Percentiles rank a stretch among this genome's conserved stretches.
Evolutionary conservation across 495 filamentous ascomycete genomes (phyloP).

Genomic region (Pseudoneurospora amorphoporcata): DNA sequence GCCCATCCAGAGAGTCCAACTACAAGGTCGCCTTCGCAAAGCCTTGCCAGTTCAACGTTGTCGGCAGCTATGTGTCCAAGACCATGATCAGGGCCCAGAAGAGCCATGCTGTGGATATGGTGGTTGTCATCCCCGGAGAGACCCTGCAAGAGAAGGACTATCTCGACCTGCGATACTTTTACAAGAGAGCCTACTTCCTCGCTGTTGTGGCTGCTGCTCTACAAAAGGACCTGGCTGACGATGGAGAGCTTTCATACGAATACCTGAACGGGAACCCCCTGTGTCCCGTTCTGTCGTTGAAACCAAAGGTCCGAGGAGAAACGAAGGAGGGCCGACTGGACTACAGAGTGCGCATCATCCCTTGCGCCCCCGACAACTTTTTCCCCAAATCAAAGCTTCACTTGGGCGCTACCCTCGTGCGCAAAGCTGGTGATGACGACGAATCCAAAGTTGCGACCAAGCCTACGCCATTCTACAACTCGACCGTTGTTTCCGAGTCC

Average conservation of each 20-base stretch:
- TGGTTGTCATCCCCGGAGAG: slow-evolving; percentile 67
- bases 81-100: slow-evolving; percentile 55
- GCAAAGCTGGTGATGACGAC: slow-evolving; percentile 30
- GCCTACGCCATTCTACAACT: slow-evolving; percentile 83
- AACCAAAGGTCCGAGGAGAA: slow-evolving; percentile 11
- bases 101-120: slow-evolving; percentile 60
- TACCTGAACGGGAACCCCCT: slow-evolving; percentile 67
- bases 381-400: slow-evolving; percentile 61
- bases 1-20: slow-evolving; percentile 57
- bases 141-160: slow-evolving; percentile 94
- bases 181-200: slow-evolving; percentile 88
- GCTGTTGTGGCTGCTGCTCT: slow-evolving; percentile 66
- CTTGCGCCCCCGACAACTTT: slow-evolving; percentile 50
- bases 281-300: slow-evolving; percentile 58
- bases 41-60: slow-evolving; percentile 73
- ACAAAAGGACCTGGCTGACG: slow-evolving; percentile 40
- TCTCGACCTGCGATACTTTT: slow-evolving; percentile 83
- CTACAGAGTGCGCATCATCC: slow-evolving; percentile 68
- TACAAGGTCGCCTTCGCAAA: slow-evolving; percentile 71
- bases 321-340: slow-evolving; percentile 22
- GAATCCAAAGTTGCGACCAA: slow-evolving; percentile 24
- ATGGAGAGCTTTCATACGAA: slow-evolving; percentile 51
- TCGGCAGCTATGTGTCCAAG: slow-evolving; percentile 75
- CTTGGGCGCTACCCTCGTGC: slow-evolving; percentile 60
- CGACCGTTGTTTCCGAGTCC: slow-evolving; percentile 68